Evolutionary conservation across 2,329 filamentous ascomycete genomes (phyloP), one percentile per base, ranked within the genome.

Genomic region (Drechslerella coelobrocha): DNA sequence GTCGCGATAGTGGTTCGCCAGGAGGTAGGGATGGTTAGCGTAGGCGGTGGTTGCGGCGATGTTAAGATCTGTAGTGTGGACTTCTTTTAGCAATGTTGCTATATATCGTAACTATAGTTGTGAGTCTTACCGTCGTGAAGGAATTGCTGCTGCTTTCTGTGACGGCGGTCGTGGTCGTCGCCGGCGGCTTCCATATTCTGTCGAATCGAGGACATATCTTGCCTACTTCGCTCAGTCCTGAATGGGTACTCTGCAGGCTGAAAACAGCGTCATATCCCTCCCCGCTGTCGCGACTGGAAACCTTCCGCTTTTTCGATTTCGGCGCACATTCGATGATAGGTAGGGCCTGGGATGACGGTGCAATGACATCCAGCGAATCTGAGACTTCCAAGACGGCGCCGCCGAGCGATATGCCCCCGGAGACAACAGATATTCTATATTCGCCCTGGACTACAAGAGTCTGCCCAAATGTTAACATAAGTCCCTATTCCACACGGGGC

Each of bases 341-440:
- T 1, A 93, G 78, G 0, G 89, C 86, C 76, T 91, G 86, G 37
- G 87, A 90, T 43, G 84, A 83, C 0, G 89, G 85, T 14, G 89
- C 88, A 77, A 86, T 14, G 90, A 81, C 81, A 84, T 86, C 73
- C 84, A 80, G 4, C 0, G 75, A 77, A 24, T 82, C 79, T 0
- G 82, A 81, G 1, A 83, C 77, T 9, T 80, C 80, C 2, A 93
- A 77, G 5, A 82, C 84, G 5, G 89, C 86, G 14, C 90, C 89
- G 12, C 86, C 83, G 24, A 93, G 78, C 0, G 84, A 86, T 23
- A 89, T 80, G 45, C 86, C 82, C 1, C 90, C 90, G 56, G 81
- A 81, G 7, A 81, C 75, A 0, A 93, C 82, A 10, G 81, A 81
- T 27, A 93, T 77, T 14, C 86, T 85, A 77, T 87, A 94, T 75